These are phyloP conservation scores for Plasmodium adleri DNA, from an alignment of 169 alveolate genomes.

Conservation along the genomic window DNA sequence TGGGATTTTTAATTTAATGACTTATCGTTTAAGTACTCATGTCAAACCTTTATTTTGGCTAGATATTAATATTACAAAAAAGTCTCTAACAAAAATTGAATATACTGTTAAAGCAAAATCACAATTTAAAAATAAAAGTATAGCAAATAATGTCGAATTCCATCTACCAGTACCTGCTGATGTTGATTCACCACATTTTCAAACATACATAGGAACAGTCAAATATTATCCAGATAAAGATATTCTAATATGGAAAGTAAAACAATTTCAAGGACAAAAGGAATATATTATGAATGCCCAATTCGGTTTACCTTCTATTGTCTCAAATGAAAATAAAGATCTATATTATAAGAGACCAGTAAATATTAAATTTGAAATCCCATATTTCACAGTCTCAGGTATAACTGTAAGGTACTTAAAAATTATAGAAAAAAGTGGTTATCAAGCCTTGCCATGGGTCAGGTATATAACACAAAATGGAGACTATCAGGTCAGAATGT, in stretches of 20 bases:
- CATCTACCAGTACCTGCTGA: slow-evolving; percentile 99
- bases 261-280: slow-evolving; percentile 98
- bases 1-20: slow-evolving; percentile 99
- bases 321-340: slow-evolving; percentile 91
- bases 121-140: slow-evolving; percentile 94
- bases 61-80: slow-evolving; percentile 93
- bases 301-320: slow-evolving; percentile 97
- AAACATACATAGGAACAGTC: slow-evolving; percentile 97
- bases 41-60: slow-evolving; percentile 98
- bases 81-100: slow-evolving; percentile 94
- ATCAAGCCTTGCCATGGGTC: slow-evolving; percentile 99
- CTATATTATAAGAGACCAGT: slow-evolving; percentile 95
- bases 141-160: slow-evolving; percentile 98
- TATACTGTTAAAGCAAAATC: slow-evolving; percentile 94
- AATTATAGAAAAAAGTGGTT: slow-evolving; percentile 97
- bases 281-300: slow-evolving; percentile 97
- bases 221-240: slow-evolving; percentile 97
- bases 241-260: slow-evolving; percentile 96
- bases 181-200: slow-evolving; percentile 95
- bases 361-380: slow-evolving; percentile 98
- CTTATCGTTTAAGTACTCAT: slow-evolving; percentile 96
- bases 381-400: slow-evolving; percentile 99
- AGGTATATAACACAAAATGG: slow-evolving; percentile 99
- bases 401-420: slow-evolving; percentile 98
- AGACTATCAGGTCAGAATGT: slow-evolving; percentile 98